Conservation (phyloP, 176 grass and related monocot species). For the Cenchrus fungigraminus region DNA sequence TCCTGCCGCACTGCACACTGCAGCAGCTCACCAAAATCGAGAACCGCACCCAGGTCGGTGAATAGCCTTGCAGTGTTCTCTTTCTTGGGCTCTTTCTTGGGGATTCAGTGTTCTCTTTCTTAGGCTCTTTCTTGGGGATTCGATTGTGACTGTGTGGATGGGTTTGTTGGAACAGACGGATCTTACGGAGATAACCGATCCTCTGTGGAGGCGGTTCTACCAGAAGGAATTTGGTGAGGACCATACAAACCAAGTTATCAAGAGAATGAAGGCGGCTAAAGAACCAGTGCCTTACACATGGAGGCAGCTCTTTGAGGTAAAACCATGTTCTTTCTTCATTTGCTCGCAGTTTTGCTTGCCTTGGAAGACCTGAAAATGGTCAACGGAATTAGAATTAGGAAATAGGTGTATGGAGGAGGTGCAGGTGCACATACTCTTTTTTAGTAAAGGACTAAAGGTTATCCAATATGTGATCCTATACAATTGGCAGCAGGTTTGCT, state of each 20-base stretch:
- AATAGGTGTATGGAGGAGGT: not conserved
- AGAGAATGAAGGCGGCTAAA: not conserved
- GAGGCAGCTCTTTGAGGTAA: constrained; percentile 49
- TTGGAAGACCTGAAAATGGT: not conserved
- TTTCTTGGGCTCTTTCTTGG: not conserved
- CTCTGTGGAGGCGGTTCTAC: constrained; percentile 56
- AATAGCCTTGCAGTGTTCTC: not conserved
- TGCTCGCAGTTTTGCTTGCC: not conserved
- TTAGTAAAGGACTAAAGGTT: too few relatives aligned
- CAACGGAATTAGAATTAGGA: not conserved
- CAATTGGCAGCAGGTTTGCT: not conserved
- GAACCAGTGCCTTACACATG: constrained; percentile 11
- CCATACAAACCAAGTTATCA: not conserved
- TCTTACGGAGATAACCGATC: constrained; percentile 44
- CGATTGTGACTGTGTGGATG: not conserved
- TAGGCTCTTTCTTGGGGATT: not conserved
- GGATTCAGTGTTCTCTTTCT: not conserved
- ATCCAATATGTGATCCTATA: not conserved
- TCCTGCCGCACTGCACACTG: constrained; percentile 59
- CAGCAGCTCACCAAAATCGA: constrained; percentile 40
- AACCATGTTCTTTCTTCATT: not conserved
- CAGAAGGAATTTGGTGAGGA: constrained; percentile 41
- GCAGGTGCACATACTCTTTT: not conserved
- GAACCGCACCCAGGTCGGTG: constrained; percentile 25
- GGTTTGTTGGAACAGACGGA: constrained; percentile 37